These are phyloP conservation scores for Trichoderma virens DNA, from an alignment of 495 filamentous ascomycete genomes.

Conservation along the genomic window DNA sequence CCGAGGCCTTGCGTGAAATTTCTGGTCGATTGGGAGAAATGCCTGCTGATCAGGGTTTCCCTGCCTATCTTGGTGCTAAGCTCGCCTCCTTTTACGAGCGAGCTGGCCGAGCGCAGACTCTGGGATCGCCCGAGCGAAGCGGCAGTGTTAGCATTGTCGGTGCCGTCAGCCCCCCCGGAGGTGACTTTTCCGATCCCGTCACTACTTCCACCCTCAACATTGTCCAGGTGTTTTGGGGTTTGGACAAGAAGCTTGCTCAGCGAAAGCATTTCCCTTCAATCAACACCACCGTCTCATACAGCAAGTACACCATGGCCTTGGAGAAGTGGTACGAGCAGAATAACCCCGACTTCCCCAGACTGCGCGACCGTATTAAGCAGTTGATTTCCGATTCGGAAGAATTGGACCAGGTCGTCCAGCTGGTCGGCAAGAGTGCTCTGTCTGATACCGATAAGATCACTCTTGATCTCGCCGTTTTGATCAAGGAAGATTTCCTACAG, in stretches of 20 bases:
- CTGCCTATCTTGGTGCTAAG: constrained; percentile 93
- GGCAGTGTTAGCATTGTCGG: constrained; percentile 97
- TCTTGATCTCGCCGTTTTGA: constrained; percentile 77
- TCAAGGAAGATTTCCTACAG: constrained; percentile 99
- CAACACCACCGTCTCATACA: constrained; percentile 93
- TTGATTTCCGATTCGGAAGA: constrained; percentile 92
- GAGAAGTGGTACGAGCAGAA: constrained; percentile 92
- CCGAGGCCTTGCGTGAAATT: constrained; percentile 96
- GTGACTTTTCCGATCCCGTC: constrained; percentile 99
- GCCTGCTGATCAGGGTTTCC: constrained; percentile 99
- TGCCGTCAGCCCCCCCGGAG: constrained; percentile 92
- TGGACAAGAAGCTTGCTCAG: constrained; percentile 98
- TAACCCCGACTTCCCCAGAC: constrained; percentile 85
- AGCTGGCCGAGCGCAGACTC: constrained; percentile 74
- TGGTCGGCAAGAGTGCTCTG: constrained; percentile 93
- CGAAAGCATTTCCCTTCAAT: constrained; percentile 99
- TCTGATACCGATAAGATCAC: constrained; percentile 99
- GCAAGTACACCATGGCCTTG: constrained; percentile 83
- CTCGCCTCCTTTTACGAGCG: constrained; percentile 98
- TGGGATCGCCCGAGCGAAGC: constrained; percentile 79
- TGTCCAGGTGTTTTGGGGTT: constrained; percentile 98
- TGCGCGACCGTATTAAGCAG: constrained; percentile 87
- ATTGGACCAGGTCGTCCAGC: constrained; percentile 95
- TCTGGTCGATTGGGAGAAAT: constrained; percentile 99
- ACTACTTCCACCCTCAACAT: constrained; percentile 92